These are phyloP conservation scores for Aspergillus hiratsukae DNA, from an alignment of 2,329 filamentous ascomycete species.

Conservation along the genomic window DNA sequence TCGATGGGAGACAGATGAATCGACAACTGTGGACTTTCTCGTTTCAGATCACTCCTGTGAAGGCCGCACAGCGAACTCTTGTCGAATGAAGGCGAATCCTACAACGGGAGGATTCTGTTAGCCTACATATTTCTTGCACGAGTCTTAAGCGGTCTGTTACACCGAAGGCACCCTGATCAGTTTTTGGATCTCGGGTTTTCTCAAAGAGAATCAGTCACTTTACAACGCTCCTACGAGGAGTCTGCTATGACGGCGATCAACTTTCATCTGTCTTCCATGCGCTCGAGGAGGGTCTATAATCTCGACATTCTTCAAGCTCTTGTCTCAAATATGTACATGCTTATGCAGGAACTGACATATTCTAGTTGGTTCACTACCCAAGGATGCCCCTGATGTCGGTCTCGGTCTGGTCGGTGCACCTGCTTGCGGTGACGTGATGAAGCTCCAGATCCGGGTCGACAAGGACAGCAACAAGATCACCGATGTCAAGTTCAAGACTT, in stretches of 20 bases:
- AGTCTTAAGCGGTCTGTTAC: background rate
- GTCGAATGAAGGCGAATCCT: background rate
- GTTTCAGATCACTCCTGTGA: background rate
- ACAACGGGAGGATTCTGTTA: no score
- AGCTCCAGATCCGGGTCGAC: slow-evolving; percentile 89
- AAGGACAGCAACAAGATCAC: slow-evolving; percentile 80
- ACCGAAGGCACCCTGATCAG: background rate
- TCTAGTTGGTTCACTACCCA: slow-evolving; percentile 65
- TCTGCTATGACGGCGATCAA: background rate
- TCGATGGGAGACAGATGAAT: background rate
- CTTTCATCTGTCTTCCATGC: background rate
- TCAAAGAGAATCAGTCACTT: background rate
- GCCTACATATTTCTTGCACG: no score
- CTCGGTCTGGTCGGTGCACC: slow-evolving; percentile 90
- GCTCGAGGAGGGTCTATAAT: background rate
- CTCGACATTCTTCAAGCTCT: background rate
- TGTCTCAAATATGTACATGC: background rate
- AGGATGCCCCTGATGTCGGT: slow-evolving; percentile 76
- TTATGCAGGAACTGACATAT: slow-evolving; percentile 2
- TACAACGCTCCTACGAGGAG: background rate
- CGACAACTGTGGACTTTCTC: background rate
- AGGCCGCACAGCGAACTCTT: background rate
- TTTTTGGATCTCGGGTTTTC: background rate
- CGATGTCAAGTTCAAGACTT: slow-evolving; percentile 98
- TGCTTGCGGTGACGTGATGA: slow-evolving; percentile 90